Conservation (phyloP, 2,329 filamentous ascomycete genomes). For the Calonectria ilicicola region DNA sequence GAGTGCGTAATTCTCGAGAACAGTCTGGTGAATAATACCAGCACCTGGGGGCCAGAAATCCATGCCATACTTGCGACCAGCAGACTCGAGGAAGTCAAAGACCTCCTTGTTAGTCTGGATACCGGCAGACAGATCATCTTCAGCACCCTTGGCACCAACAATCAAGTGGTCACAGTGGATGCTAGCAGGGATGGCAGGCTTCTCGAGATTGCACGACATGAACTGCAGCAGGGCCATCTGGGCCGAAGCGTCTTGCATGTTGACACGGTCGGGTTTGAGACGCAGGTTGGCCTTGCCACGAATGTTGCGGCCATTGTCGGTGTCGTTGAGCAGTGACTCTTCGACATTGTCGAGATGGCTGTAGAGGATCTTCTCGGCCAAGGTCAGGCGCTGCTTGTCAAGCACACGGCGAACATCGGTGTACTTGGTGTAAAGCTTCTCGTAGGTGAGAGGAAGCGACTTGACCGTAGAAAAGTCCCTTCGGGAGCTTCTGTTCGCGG, state of each 20-base stretch:
- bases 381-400: slow-evolving; percentile 76
- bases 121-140: slow-evolving; percentile 84
- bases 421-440: slow-evolving; percentile 83
- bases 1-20: slow-evolving; percentile 97
- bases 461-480: slow-evolving; percentile 54
- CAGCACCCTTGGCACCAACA: slow-evolving; percentile 91
- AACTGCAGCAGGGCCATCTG: slow-evolving; percentile 99
- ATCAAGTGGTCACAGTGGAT: slow-evolving; percentile 99
- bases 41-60: slow-evolving; percentile 96
- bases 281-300: slow-evolving; percentile 93
- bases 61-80: slow-evolving; percentile 90
- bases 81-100: slow-evolving; percentile 96
- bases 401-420: slow-evolving; percentile 80
- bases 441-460: slow-evolving; percentile 77
- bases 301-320: slow-evolving; percentile 85
- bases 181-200: slow-evolving; percentile 93
- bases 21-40: slow-evolving; percentile 97
- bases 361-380: slow-evolving; percentile 98
- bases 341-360: slow-evolving; percentile 92
- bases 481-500: slow-evolving; percentile 49
- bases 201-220: slow-evolving; percentile 93
- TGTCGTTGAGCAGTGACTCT: slow-evolving; percentile 85
- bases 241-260: slow-evolving; percentile 98
- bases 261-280: slow-evolving; percentile 96
- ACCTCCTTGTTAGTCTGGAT: slow-evolving; percentile 96